Conservation (phyloP, 1,139 yeast genomes). For the Yamadazyma diospyri region DNA sequence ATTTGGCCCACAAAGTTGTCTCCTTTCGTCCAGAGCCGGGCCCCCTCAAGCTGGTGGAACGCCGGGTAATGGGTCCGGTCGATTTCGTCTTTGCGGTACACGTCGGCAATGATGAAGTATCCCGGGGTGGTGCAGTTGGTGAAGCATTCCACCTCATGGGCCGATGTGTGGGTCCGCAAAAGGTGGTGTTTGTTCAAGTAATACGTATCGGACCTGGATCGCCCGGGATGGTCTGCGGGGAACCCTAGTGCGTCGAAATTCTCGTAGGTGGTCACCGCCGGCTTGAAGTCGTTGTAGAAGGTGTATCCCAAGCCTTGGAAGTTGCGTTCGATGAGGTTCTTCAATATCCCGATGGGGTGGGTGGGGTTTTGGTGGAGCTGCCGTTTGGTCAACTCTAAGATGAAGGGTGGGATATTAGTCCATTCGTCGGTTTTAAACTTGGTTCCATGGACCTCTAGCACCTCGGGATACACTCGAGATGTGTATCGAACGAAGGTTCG, state of each 20-base stretch:
- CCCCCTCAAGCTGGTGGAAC: conserved; percentile 98
- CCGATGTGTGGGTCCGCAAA: conserved; percentile 92
- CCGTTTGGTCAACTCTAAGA: conserved; percentile 65
- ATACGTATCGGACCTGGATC: conserved; percentile 90
- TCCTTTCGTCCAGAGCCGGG: conserved; percentile 71
- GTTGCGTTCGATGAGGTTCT: conserved; percentile 66
- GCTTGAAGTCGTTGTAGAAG: conserved; percentile 74
- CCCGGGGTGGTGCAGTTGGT: conserved; percentile 69
- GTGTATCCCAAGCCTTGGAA: conserved; percentile 71
- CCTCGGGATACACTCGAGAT: conserved; percentile 20
- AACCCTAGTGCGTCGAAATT: conserved; percentile 92
- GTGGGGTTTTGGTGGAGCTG: conserved; percentile 67
- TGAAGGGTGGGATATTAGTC: conserved; percentile 83
- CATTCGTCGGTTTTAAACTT: conserved; percentile 64
- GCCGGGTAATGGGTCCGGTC: conserved; percentile 97
- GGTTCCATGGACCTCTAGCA: conserved; percentile 46
- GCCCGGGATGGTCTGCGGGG: conserved; percentile 89
- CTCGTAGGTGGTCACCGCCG: conserved; percentile 76
- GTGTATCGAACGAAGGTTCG: conserved; percentile 1
- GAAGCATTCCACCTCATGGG: conserved; percentile 90
- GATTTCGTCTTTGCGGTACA: conserved; percentile 90
- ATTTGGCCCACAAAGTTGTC: conserved; percentile 42
- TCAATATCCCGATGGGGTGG: conserved; percentile 88
- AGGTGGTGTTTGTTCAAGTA: conserved; percentile 71
- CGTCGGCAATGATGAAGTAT: conserved; percentile 91